Conservation (phyloP, 2,329 filamentous ascomycete genomes). For the Penicillium polonicum region DNA sequence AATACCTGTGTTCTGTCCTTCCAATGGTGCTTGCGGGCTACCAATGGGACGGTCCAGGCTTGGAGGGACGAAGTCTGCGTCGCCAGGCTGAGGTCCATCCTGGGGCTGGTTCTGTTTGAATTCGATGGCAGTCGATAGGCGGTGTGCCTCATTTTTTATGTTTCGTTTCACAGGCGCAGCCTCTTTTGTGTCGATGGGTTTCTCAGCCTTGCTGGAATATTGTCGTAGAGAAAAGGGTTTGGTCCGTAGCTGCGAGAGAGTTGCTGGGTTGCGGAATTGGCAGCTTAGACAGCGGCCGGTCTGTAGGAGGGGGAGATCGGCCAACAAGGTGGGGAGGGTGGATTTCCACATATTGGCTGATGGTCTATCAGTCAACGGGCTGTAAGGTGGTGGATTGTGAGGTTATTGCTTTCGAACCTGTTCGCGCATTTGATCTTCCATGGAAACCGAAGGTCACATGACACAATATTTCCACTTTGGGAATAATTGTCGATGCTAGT, state of each 20-base stretch:
- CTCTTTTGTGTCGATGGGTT: neutral
- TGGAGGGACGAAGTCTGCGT: constrained; percentile 51
- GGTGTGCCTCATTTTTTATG: neutral
- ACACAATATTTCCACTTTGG: neutral
- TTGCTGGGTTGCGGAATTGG: constrained; percentile 32
- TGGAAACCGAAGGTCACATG: constrained; percentile 7
- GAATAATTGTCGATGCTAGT: neutral
- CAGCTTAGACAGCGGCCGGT: constrained; percentile 37
- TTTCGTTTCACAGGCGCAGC: neutral
- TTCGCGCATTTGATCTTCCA: neutral
- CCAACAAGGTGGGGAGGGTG: constrained; percentile 16
- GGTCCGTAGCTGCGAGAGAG: constrained; percentile 18
- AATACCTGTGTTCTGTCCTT: constrained; percentile 79
- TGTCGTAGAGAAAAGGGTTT: constrained; percentile 27
- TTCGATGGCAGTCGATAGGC: constrained; percentile 19
- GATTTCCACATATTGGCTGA: constrained; percentile 33
- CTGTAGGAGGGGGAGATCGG: constrained; percentile 28
- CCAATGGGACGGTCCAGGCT: constrained; percentile 74
- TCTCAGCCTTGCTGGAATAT: constrained; percentile 27
- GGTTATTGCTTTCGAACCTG: neutral
- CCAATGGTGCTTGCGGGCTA: constrained; percentile 67
- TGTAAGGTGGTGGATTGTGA: neutral
- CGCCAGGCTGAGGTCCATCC: constrained; percentile 28
- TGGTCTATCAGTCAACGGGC: neutral
- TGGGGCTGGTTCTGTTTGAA: constrained; percentile 32